A percentile compares a stretch with the other conserved stretches of the same genome.
Conservation (phyloP, 169 alveolate species). For the Babesia ovis region DNA sequence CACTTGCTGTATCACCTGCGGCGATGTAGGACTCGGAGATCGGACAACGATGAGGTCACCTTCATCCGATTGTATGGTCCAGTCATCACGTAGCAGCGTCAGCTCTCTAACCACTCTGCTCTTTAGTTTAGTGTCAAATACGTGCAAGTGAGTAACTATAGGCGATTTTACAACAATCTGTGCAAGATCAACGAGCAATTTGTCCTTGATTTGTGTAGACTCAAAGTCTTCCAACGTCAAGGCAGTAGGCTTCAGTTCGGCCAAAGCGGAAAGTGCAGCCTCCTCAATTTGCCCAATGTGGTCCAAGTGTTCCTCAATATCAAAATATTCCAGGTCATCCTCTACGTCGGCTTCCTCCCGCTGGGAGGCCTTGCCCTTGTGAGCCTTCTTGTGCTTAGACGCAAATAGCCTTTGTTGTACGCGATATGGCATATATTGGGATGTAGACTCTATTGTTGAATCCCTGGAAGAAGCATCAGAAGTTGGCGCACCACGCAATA, state of each 20-base stretch:
- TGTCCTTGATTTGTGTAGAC: background rate
- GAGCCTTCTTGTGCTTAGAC: slow-evolving; percentile 11
- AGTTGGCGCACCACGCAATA: too few species aligned
- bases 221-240: slow-evolving; percentile 20
- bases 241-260: slow-evolving; percentile 17
- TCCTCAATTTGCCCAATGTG: slow-evolving; percentile 25
- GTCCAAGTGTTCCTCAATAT: slow-evolving; percentile 12
- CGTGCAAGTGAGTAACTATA: slow-evolving; percentile 26
- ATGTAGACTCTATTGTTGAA: too few species aligned
- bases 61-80: slow-evolving; percentile 32
- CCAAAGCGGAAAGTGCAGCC: slow-evolving; percentile 17
- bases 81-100: slow-evolving; percentile 29
- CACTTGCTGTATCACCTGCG: slow-evolving; percentile 31
- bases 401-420: background rate
- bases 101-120: slow-evolving; percentile 30
- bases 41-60: slow-evolving; percentile 27
- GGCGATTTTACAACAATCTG: slow-evolving; percentile 42
- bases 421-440: too few species aligned
- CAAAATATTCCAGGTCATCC: slow-evolving; percentile 38
- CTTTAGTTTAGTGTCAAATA: slow-evolving; percentile 21
- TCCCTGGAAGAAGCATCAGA: too few species aligned
- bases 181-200: slow-evolving; percentile 12
- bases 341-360: background rate
- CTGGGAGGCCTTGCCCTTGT: background rate
- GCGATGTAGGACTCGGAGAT: slow-evolving; percentile 26